Percentiles rank a stretch among this genome's conserved stretches.
These are phyloP conservation scores for Cercospora sesami DNA, from an alignment of 2,329 filamentous ascomycete species.

Conservation along the genomic window DNA sequence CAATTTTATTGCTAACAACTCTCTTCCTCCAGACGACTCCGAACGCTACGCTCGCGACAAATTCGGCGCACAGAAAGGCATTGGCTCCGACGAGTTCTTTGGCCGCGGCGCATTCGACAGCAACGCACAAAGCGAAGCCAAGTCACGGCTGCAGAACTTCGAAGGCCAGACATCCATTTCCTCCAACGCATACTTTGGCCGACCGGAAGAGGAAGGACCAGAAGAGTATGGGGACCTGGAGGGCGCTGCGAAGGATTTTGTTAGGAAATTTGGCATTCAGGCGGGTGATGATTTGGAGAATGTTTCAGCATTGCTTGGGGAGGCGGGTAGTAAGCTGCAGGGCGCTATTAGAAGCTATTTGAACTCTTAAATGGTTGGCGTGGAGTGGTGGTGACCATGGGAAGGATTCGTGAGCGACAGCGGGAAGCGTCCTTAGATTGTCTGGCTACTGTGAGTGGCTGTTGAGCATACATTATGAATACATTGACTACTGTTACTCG, in stretches of 20 bases:
- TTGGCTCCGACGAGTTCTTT: conserved; percentile 98
- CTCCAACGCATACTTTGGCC: conserved; percentile 95
- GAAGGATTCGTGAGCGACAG: background rate
- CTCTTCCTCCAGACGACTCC: conserved; percentile 59
- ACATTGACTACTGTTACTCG: background rate
- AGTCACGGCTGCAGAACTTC: conserved; percentile 82
- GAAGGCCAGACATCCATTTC: conserved; percentile 91
- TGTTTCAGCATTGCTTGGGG: conserved; percentile 75
- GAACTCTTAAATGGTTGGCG: conserved; percentile 24
- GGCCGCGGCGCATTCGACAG: conserved; percentile 86
- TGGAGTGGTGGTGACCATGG: background rate
- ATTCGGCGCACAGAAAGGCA: conserved; percentile 90
- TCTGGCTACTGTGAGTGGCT: background rate
- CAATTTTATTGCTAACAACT: background rate
- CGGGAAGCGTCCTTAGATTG: background rate
- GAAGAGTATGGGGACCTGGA: conserved; percentile 82
- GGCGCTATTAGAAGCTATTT: conserved; percentile 52
- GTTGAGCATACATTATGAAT: background rate
- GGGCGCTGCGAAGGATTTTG: conserved; percentile 90
- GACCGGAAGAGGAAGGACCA: conserved; percentile 69
- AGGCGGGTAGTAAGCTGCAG: conserved; percentile 81
- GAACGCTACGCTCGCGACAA: conserved; percentile 82
- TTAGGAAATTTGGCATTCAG: conserved; percentile 91
- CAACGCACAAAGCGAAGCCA: conserved; percentile 77
- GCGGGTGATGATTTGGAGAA: conserved; percentile 96